Evolutionary conservation across 805 yeast species (phyloP).

Genomic region (Sugiyamaella mastotermitis): DNA sequence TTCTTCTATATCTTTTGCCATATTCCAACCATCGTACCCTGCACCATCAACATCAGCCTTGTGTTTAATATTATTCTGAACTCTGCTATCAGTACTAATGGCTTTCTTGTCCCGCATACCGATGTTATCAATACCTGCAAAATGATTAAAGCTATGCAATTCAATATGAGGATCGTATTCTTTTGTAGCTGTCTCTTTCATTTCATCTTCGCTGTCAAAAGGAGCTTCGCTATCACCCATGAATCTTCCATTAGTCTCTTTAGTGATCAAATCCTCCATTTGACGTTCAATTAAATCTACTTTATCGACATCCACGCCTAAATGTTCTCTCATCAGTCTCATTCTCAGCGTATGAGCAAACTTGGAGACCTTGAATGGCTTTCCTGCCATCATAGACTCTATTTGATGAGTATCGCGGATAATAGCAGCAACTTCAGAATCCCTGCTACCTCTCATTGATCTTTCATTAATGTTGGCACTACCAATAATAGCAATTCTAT

Average conservation of each 20-base stretch:
- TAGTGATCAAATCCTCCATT: slow-evolving; percentile 32
- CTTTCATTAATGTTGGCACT: slow-evolving; percentile 97
- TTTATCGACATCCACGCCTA: slow-evolving; percentile 88
- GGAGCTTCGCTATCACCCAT: not conserved
- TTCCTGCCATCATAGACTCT: slow-evolving; percentile 61
- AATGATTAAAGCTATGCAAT: slow-evolving; percentile 61
- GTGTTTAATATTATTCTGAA: slow-evolving; percentile 61
- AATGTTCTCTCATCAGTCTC: slow-evolving; percentile 92
- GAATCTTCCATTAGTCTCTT: not conserved
- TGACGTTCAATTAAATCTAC: slow-evolving; percentile 76
- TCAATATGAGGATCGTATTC: slow-evolving; percentile 15
- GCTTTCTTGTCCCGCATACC: slow-evolving; percentile 83
- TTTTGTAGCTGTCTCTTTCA: not conserved
- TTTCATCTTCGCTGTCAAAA: not conserved
- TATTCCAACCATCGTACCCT: slow-evolving; percentile 61
- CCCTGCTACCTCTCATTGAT: slow-evolving; percentile 90
- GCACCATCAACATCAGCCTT: slow-evolving; percentile 67
- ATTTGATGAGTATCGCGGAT: slow-evolving; percentile 77
- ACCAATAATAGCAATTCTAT: slow-evolving; percentile 88
- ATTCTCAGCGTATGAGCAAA: slow-evolving; percentile 87
- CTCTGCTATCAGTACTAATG: slow-evolving; percentile 75
- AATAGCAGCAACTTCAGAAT: slow-evolving; percentile 88
- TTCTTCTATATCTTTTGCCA: slow-evolving; percentile 18
- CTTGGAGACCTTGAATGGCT: slow-evolving; percentile 72
- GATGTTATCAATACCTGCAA: slow-evolving; percentile 81